Evolutionary conservation across 2,329 filamentous ascomycete genomes (phyloP), one percentile per base, ranked within the genome.

Genomic region (Botrytis pseudocinerea): DNA sequence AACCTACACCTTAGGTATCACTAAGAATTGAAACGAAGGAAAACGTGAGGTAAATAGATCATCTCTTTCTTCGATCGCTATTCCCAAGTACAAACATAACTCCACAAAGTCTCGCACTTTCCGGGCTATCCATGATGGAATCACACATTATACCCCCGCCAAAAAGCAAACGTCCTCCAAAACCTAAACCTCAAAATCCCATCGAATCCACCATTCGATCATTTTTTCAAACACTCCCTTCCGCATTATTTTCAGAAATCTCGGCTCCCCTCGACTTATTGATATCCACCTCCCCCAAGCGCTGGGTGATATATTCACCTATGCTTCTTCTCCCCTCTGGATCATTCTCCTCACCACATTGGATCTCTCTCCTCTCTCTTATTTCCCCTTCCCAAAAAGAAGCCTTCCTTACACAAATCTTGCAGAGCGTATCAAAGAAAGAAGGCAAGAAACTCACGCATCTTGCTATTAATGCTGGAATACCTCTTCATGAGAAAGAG

Each of bases 381-480:
- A 12, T 74, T 38, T 35, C 57, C 12, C 12, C 44, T 5, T 42
- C 51, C 48, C 61, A 72, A 9, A 65, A 69, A 54, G 63, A 70
- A 18, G 40, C 74, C 75, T 82, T 91, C 6, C 91, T 88, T 87
- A 73, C 62, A 0, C 75, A 78, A 7, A 85, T 90, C n/a, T 79
- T 91, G 7, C 72, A 78, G 0, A 80, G 82, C 20, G 82, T 91
- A 10, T 85, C 84, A 0, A 81, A 78, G 57, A 77, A 75, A 44
- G 80, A 82, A n/a, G 83, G 80, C 12, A 83, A 83, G 28, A 80
- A 81, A 1, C 78, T 90, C 61, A 90, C 88, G 0, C 87, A 90
- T 71, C 82, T 91, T 1, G 89, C 89, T 14, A 82, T 88, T 61
- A 91, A 90, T 77, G 87, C 89, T 74, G 88, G 88, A 0, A 91